Evolutionary conservation across 441 rosid genomes (phyloP), one percentile per base, ranked within the genome.

Genomic region (Populus hybrid): DNA sequence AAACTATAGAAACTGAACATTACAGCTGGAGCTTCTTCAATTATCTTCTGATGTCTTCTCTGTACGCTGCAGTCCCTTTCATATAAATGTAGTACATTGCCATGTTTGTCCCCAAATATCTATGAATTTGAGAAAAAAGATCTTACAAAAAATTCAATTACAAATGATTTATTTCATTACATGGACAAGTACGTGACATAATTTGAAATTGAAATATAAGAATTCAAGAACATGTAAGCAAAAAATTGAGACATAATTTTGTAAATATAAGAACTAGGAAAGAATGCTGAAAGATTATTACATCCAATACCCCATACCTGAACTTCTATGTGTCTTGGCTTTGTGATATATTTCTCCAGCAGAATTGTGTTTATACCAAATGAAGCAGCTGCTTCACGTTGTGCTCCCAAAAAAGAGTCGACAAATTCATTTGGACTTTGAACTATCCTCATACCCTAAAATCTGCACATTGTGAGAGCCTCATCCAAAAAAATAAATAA

Each of bases 1-100:
- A 63, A 87, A 82, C 86, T 65, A 70, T 64, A 71, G 68, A 71
- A 70, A 81, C 45, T 28, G 78, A 56, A 78, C 72, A 82, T 89
- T 91, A 95, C 99, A 81, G 99, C 99, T 69, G 99, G 99, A 87
- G 99, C 98, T 90, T 95, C 97, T 90, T 95, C 99, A 42, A 95
- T 95, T 76, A 95, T 93, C 91, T 95, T 95, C 86, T 95, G 99
- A 84, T 92, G 98, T 83, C 98, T 91, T 89, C 99, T 90, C 86
- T 95, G 99, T 64, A 95, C 86, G 31, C 99, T 95, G 89, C 99
- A 95, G 86, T 94, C 99, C 79, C 99, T 89, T 88, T 95, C 99
- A 80, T 89, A 89, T 64, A 95, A 87, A 87, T 95, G 89, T 71
- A 94, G 86, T 40, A 91, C 82, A 66, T 91, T 90, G 59, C 98